Evolutionary conservation across 225 moss, liverwort and hornwort genomes (phyloP), one percentile per base, ranked within the genome.

Genomic region (Anthoceros angustus): DNA sequence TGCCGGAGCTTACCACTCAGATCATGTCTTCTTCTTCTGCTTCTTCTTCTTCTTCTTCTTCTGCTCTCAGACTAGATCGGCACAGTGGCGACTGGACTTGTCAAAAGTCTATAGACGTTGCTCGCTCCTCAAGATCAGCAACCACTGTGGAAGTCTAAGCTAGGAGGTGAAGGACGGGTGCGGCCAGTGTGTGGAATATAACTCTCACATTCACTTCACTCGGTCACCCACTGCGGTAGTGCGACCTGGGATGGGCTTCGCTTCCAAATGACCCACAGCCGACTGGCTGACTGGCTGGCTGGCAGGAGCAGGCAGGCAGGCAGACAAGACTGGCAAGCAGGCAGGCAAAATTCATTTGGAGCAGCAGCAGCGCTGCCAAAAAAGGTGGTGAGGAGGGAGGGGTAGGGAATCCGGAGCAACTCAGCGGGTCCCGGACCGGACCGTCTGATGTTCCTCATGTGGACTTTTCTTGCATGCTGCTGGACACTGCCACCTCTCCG

Each of bases 301-400:
- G 16, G 45, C 45, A 46, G 6, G 6, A 11, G 45, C 45, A 46
- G 45, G 45, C 45, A 11, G n/a, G 4, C 55, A 15, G 55, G 55
- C 18, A 18, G 55, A 18, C 18, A 7, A 23, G 46, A 23, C 14
- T 55, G 55, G 55, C 55, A 55, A 18, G 23, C 14, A 23, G 46
- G 55, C 14, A 18, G 55, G 55, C 55, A 55, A 55, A 55, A 55
- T 55, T 55, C 55, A 55, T 23, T 55, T 55, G 55, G 55, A 55
- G 55, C 10, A 15, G 55, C 8, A 23, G 7, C 8, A 55, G 55
- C 46, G n/a, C 16, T 18, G 55, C 55, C 8, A 15, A 55, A 23
- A 23, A 55, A 23, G 55, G 23, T 7, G 16, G n/a, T 0, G 14
- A 20, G 16, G 23, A 20, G n/a, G 55, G 7, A 55, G 55, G 23